Evolutionary conservation across 352 stramenopile genomes (phyloP).

Genomic region (Phytopythium cucurbitacearum): DNA sequence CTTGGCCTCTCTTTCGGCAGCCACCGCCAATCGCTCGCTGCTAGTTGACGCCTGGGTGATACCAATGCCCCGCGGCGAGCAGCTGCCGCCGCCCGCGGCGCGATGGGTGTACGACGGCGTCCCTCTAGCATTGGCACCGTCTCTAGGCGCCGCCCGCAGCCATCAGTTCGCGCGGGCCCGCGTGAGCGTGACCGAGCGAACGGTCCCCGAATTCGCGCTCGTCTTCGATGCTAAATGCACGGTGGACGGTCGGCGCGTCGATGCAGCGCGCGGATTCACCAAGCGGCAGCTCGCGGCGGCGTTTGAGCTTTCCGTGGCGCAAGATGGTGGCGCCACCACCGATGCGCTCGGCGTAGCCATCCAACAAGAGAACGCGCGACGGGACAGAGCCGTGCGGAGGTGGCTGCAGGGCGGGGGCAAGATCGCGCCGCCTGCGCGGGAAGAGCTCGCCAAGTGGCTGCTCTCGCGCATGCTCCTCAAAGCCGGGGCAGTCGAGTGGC

Average conservation of each 20-base stretch:
- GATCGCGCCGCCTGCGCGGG: constrained; percentile 24
- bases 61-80: too few relatives aligned
- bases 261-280: constrained; percentile 13
- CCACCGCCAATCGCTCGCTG: too few relatives aligned
- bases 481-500: neutral
- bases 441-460: constrained; percentile 54
- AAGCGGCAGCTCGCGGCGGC: constrained; percentile 41
- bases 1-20: too few relatives aligned
- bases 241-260: neutral
- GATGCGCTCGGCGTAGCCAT: neutral
- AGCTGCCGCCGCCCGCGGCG: constrained; percentile 15
- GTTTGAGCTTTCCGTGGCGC: constrained; percentile 33
- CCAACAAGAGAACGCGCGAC: neutral
- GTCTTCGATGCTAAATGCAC: constrained; percentile 22
- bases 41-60: too few relatives aligned
- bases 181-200: constrained; percentile 32
- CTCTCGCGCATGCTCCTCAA: constrained; percentile 43
- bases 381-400: constrained; percentile 13
- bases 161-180: constrained; percentile 16
- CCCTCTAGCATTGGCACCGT: constrained; percentile 19
- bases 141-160: constrained; percentile 4
- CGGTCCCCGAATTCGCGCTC: constrained; percentile 36
- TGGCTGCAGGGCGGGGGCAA: constrained; percentile 24
- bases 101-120: constrained; percentile 16
- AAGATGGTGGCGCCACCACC: constrained; percentile 6